Conservation (phyloP, 768 basidiomycete species). For the Russula abietina region DNA sequence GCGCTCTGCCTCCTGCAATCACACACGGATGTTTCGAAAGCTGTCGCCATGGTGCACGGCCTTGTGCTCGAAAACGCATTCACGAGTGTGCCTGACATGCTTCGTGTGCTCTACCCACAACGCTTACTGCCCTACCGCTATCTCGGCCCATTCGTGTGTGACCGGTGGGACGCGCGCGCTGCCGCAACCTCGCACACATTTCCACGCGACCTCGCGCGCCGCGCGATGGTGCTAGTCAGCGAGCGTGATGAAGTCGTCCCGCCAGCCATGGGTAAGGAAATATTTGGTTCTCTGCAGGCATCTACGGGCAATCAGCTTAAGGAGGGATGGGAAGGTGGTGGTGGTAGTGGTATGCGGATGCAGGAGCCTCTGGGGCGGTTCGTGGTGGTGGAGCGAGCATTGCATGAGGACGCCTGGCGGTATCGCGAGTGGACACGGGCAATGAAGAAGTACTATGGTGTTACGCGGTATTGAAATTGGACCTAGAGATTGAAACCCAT, state of each 20-base stretch:
- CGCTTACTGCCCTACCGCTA: slow-evolving; percentile 46
- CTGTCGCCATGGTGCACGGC: slow-evolving; percentile 29
- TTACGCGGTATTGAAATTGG: no score
- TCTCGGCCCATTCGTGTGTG: slow-evolving; percentile 39
- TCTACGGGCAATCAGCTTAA: no score
- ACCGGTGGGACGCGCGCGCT: slow-evolving; percentile 42
- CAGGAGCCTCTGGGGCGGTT: not conserved
- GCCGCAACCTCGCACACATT: slow-evolving; percentile 26
- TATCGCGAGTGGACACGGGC: slow-evolving; percentile 31
- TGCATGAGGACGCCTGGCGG: slow-evolving; percentile 39
- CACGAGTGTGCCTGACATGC: slow-evolving; percentile 42
- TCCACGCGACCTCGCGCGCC: slow-evolving; percentile 24
- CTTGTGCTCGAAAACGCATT: slow-evolving; percentile 48
- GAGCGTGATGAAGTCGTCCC: slow-evolving; percentile 46
- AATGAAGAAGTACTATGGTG: slow-evolving; percentile 24
- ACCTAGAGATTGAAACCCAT: no score
- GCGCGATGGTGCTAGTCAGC: slow-evolving; percentile 37
- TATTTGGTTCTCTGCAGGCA: slow-evolving; percentile 26
- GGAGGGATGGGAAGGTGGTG: not conserved
- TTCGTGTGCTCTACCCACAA: slow-evolving; percentile 42
- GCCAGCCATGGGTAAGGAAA: slow-evolving; percentile 32
- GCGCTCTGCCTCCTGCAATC: slow-evolving; percentile 37
- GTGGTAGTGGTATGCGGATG: not conserved
- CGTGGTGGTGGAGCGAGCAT: slow-evolving; percentile 32
- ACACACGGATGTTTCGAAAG: not conserved